Base-by-base conservation (phyloP, 345 rosid genomes). In the Murraya paniculata region DNA sequence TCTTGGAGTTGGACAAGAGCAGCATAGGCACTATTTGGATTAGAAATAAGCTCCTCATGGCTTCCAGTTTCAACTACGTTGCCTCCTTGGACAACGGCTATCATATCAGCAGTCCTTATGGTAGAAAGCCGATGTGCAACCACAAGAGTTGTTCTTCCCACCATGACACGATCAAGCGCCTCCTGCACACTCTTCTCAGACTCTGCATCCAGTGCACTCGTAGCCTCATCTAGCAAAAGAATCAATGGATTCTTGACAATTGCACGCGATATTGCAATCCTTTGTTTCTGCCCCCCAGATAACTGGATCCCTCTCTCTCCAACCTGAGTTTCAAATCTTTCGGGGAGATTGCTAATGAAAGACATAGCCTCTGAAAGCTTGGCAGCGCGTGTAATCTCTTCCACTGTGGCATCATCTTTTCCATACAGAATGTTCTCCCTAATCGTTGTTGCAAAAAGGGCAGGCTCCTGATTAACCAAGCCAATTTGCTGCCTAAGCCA, bases 271-370 rank as follows among this genome's bases (percentile, higher is more conserved):
- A 96, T 91, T 2, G 99, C 98, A 68, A 96, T 92, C 78, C 98
- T 87, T 73, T 96, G 99, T 84, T 96, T 96, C 82, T 96, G 99
- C 70, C 99, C 99, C 8, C 99, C 99, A 0, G 98, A 96, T 70
- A 96, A 81, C 65, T 94, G 98, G 71, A 96, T 83, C 60, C 99
- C 98, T 82, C 97, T 90, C 80, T 96, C 99, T 33, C 99, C 98
- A 16, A 96, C 99, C 95, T 95, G 99, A 70, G 98, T 95, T 72
- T 95, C 98, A 78, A 92, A 95, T 77, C 93, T 84, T 4, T 94
- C 97, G 19, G 99, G 99, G 74, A 95, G 97, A 84, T 94, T 95
- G 85, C 84, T 93, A 62, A 95, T 88, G 68, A 95, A 95, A 21
- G 95, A 79, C 1, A 91, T 31, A 11, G 99, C 99, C 82, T 90